Base-by-base conservation (phyloP, 2,329 filamentous ascomycete species). In the Hymenoscyphus salicellus region DNA sequence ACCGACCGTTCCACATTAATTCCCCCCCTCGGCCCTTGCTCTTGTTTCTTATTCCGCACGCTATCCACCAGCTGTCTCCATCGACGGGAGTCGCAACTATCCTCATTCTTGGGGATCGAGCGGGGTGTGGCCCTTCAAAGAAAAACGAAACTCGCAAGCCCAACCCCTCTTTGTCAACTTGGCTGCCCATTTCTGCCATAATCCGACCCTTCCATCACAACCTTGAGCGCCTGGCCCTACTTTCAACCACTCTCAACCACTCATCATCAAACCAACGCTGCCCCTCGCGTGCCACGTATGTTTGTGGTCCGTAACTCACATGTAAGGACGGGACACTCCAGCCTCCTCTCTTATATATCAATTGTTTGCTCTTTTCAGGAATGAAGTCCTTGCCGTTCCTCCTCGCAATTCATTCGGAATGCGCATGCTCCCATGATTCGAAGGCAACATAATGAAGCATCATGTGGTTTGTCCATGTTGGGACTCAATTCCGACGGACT, bases 231-330 rank as follows among this genome's bases (percentile, higher is more conserved):
- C 46, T 61, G 16, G 32, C 60, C 30, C 59, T 30, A 32, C 20
- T n/a, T 16, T 49, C 58, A 46, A 60, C 17, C 28, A 28, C 11
- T 16, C 11, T 20, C 23, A 20, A 17, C 33, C 58, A 46, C 33
- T 46, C 20, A 14, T 26, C 38, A 33, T 59, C 26, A n/a, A 33
- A 28, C 30, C 26, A 30, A 49, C n/a, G 33, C 17, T 17, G 17
- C 17, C 30, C 36, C 30, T 61, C 43, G 60, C 49, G 14, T 41
- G 60, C 49, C 60, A 61, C 60, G 60, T 55, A 61, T 61, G 46
- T 61, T 59, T 41, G 57, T 59, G 57, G 20, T 41, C 20, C 36
- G 38, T 49, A 32, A 32, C 58, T 60, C 41, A 26, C 46, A 52
- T 52, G 46, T 52, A 52, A 26, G 46, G 46, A 49, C 43, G 43